phyloP scores from a whole-genome alignment of 805 yeast species.

The Nakazawaea pomicola region DNA sequence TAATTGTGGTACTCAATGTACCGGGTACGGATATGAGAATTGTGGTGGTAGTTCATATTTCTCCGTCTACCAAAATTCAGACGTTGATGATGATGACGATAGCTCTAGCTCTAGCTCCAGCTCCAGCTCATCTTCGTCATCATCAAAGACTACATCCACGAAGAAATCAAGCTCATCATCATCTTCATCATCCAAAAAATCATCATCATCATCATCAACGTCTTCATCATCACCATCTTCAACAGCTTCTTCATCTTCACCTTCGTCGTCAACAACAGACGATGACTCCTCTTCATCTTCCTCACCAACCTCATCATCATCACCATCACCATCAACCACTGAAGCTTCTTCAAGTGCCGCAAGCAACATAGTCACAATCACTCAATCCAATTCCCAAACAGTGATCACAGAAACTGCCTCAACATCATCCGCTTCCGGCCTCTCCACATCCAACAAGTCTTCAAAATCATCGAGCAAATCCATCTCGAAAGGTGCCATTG shows the following conservation, averaged over 20 bases:
- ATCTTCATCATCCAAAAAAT: conserved; percentile 16
- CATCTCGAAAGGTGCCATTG: conserved; percentile 11
- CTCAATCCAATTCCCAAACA: conserved; percentile 18
- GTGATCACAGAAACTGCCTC: conserved; percentile 16
- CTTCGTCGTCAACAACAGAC: conserved; percentile 13
- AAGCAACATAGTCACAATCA: conserved; percentile 13
- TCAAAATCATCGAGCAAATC: conserved; percentile 5
- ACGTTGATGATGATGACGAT: conserved; percentile 14
- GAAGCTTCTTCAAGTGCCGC: too few species aligned
- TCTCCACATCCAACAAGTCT: neutral
- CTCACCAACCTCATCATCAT: too few species aligned
- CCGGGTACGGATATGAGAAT: conserved; percentile 54
- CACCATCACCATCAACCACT: conserved; percentile 13
- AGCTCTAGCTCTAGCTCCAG: neutral
- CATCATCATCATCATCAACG: conserved; percentile 13
- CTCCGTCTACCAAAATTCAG: conserved; percentile 37
- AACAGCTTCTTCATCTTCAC: conserved; percentile 13
- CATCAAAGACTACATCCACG: conserved; percentile 16
- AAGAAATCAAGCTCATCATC: conserved; percentile 15
- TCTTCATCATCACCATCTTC: conserved; percentile 13
- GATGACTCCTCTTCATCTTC: too few species aligned
- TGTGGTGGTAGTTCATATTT: conserved; percentile 55
- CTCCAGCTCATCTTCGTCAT: neutral
- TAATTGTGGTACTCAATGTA: conserved; percentile 44
- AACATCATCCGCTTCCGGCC: conserved; percentile 13